phyloP scores from a whole-genome alignment of 495 filamentous ascomycete species.

The Echria macrotheca region DNA sequence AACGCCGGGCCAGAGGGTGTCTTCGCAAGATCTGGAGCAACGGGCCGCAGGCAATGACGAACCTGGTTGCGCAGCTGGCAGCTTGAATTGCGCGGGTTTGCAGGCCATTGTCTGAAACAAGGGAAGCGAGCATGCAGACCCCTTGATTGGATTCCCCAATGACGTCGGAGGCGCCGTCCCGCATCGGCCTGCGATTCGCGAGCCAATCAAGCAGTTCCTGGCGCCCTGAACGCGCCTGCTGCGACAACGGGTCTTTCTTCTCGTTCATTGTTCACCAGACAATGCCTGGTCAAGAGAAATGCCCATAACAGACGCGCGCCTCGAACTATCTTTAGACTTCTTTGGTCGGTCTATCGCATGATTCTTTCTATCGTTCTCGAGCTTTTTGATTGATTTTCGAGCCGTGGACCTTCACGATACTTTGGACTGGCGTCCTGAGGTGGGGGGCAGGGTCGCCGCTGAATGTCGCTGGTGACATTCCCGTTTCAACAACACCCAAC shows the following conservation, averaged over 20 bases:
- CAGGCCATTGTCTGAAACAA: constrained; percentile 14
- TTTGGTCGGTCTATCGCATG: not conserved
- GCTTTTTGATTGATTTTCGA: not conserved
- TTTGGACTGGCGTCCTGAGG: too few species aligned
- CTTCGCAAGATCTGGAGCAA: not conserved
- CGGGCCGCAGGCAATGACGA: not conserved
- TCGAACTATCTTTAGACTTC: constrained; percentile 9
- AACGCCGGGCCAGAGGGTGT: not conserved
- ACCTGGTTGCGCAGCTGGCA: constrained; percentile 7
- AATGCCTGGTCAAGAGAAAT: not conserved
- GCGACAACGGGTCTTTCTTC: constrained; percentile 3
- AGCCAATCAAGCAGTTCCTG: too few species aligned
- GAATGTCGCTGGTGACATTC: too few species aligned
- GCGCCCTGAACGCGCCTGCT: too few species aligned
- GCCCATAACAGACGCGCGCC: constrained; percentile 16
- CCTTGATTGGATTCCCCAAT: constrained; percentile 14
- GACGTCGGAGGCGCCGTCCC: constrained; percentile 25
- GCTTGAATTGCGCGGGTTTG: too few species aligned
- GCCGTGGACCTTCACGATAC: too few species aligned
- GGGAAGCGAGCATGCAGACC: not conserved
- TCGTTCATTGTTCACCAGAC: constrained; percentile 4
- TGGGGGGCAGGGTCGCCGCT: too few species aligned
- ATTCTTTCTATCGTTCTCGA: not conserved
- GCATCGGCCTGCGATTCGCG: not conserved
- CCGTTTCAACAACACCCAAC: too few species aligned